These are phyloP conservation scores for Nicotiana knightiana DNA, from an alignment of 257 asterid genomes.

Conservation along the genomic window DNA sequence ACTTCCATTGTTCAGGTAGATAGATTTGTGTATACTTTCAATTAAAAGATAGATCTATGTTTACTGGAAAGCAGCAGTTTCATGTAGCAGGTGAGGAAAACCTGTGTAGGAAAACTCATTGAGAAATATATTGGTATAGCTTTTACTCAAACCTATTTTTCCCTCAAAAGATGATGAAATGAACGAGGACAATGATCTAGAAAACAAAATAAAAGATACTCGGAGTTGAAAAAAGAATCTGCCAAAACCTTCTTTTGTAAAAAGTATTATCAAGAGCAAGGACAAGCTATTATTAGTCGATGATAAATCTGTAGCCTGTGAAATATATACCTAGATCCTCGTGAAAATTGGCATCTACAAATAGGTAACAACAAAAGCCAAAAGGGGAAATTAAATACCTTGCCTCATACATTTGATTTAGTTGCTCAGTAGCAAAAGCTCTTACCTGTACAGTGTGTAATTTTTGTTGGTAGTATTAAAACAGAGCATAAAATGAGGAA, in stretches of 20 bases:
- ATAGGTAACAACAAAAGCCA: not conserved
- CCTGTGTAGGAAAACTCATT: not conserved
- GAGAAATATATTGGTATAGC: not conserved
- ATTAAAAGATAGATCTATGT: not conserved
- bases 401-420: constrained; percentile 84
- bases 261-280: not conserved
- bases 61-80: not conserved
- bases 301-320: not conserved
- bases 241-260: not conserved
- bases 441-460: constrained; percentile 57
- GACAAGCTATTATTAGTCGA: not conserved
- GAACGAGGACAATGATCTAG: not conserved
- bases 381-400: constrained; percentile 34
- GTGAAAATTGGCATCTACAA: not conserved
- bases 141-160: not conserved
- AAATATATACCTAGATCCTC: not conserved
- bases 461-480: constrained; percentile 4
- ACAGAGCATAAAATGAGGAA: not conserved
- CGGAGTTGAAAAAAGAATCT: not conserved
- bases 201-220: not conserved
- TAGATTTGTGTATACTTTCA: not conserved
- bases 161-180: not conserved
- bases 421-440: constrained; percentile 45
- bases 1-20: not conserved
- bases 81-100: not conserved